Base-by-base conservation (phyloP, 495 filamentous ascomycete species). In the Neurospora sp. region DNA sequence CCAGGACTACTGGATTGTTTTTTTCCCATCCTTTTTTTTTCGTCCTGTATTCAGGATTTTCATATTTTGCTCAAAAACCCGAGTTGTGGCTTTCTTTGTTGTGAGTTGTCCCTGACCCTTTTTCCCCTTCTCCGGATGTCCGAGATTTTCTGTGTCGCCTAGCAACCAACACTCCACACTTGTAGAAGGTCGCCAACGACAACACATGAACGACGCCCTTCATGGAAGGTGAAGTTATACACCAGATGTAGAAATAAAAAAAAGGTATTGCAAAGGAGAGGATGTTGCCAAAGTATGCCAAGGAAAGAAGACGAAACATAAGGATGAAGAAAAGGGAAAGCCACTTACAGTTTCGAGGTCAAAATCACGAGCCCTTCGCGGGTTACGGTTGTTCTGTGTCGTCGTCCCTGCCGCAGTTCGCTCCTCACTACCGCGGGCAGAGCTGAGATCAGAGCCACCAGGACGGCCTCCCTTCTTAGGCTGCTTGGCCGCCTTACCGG, bases 341-440 rank as follows among this genome's bases (percentile, higher is more conserved):
- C 54, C 70, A 89, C 92, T 84, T 82, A 94, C 94, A 85, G 91
- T 90, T 81, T 97, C 94, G 71, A 96, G 88, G 69, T 97, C 93
- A 81, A 90, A 93, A 72, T 97, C 94, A 42, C 86, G 80, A 41
- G 81, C 82, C 73, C 92, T 85, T 74, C 93, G 85, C 78, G 94
- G 94, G 54, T 89, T 90, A 42, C 91, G 84, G 38, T 89, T 84
- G 40, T 88, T 89, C 74, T 89, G 84, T 59, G 48, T 59, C 37
- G 88, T 88, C 71, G 90, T 87, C 16, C 89, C 54, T 35, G 23
- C 91, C 46, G 88, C 89, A 71, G 90, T 89, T 74, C 92, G 89
- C 81, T 97, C 94, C 81, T 97, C 94, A 82, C 94, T 97, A 41
- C 90, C 93, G 46, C 93, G 89, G 59, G 90, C 89, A 27, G 93